Evolutionary conservation across 805 yeast species (phyloP), one percentile per base, ranked within the genome.

Genomic region (Kluyveromyces nonfermentans): DNA sequence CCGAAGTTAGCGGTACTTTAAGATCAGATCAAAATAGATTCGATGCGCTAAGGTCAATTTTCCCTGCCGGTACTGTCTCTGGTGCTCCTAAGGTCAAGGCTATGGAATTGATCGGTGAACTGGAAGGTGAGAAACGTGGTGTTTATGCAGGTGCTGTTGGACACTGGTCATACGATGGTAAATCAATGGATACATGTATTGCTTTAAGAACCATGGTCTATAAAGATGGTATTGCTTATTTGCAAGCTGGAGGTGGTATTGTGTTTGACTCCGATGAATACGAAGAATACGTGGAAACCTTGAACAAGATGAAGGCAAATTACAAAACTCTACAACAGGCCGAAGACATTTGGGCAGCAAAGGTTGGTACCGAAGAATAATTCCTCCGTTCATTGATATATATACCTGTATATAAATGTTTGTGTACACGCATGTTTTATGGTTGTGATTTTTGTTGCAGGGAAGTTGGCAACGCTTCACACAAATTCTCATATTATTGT

Each of bases 61-160:
- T 93, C 79, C 99, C 99, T 17, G 98, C 98, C 1, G 99, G 99
- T 36, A 93, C 99, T 1, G 97, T 90, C 10, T 82, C 94, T 44
- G 99, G 99, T 33, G 97, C 99, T 2, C 99, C 99, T 44, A 93
- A 93, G 65, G 95, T 93, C 35, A 79, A 77, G 55, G 98, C 98
- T 8, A 93, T 93, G 97, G 94, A 89, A 64, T 71, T 93, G 36
- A 87, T 93, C 54, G 83, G 85, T 16, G 95, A 86, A 61, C 68
- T 90, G 39, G 98, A 93, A 61, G 74, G 77, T 48, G 97, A 90
- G 60, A 86, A 87, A 58, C 74, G 98, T 59, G 98, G 97, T 37
- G 89, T 90, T 7, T 93, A 93, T 60, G 98, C 99, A 0, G 98
- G 98, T 49, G 98, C 98, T 2, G 97, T 93, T 16, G 98, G 99